Conservation (phyloP, 2,329 filamentous ascomycete genomes). For the Fusarium sp. region DNA sequence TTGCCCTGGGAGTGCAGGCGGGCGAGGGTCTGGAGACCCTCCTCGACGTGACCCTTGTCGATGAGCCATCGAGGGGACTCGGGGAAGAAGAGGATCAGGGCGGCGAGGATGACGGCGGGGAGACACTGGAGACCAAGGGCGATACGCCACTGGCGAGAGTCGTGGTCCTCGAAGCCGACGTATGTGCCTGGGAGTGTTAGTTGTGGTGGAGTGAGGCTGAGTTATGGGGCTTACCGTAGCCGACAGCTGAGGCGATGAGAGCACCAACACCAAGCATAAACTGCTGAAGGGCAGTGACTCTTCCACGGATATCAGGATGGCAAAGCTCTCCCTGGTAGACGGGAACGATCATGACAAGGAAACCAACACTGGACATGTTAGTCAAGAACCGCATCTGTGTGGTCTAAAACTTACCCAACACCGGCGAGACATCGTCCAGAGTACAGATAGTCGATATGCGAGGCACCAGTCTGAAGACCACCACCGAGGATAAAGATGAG, state of each 20-base stretch:
- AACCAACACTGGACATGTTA: slow-evolving; percentile 50
- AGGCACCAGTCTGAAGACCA: slow-evolving; percentile 77
- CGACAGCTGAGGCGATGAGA: slow-evolving; percentile 79
- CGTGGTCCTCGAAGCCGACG: slow-evolving; percentile 41
- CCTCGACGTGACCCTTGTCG: slow-evolving; percentile 73
- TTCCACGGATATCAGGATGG: slow-evolving; percentile 81
- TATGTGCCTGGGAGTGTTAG: slow-evolving; percentile 44
- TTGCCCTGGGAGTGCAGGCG: slow-evolving; percentile 78
- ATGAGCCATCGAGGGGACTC: slow-evolving; percentile 83
- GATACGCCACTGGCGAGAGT: slow-evolving; percentile 52
- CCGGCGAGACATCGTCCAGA: slow-evolving; percentile 78
- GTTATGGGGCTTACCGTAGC: slow-evolving; percentile 65
- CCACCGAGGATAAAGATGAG: slow-evolving; percentile 80
- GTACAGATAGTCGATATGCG: slow-evolving; percentile 70
- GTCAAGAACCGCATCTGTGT: neutral
- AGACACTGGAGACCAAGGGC: slow-evolving; percentile 76
- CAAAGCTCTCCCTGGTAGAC: slow-evolving; percentile 84
- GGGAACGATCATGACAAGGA: slow-evolving; percentile 58
- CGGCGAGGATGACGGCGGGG: slow-evolving; percentile 72
- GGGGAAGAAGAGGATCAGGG: slow-evolving; percentile 77
- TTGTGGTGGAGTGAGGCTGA: neutral
- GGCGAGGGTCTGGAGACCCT: slow-evolving; percentile 75
- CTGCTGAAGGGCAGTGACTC: slow-evolving; percentile 81
- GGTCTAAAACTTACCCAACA: slow-evolving; percentile 55
- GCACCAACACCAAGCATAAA: slow-evolving; percentile 86